A percentile compares a stretch with the other conserved stretches of the same genome.
Evolutionary conservation across 129 eudicot genomes (phyloP).

Genomic region (Solidago caesia): DNA sequence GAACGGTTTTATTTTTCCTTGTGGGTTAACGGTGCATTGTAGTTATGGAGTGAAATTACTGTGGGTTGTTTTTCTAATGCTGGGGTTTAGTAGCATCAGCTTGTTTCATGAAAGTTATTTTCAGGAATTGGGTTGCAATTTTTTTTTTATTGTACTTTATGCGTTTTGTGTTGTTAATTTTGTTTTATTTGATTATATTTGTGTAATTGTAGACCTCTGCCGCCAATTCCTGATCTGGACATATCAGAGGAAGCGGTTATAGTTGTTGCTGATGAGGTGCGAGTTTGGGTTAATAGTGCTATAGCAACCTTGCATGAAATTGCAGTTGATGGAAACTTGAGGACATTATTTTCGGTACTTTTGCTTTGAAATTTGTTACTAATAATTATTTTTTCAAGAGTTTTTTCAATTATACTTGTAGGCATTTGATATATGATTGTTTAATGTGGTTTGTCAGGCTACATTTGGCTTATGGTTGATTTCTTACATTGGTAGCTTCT

Average conservation of each 20-base stretch:
- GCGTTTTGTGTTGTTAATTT: neutral
- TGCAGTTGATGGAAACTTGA: slow-evolving; percentile 69
- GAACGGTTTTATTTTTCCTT: no score
- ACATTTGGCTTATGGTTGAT: slow-evolving; percentile 58
- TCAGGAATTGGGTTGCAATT: no score
- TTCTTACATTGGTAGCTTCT: slow-evolving; percentile 68
- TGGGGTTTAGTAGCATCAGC: no score
- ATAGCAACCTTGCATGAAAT: slow-evolving; percentile 61
- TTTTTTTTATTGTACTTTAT: neutral
- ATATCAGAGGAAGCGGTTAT: slow-evolving; percentile 62
- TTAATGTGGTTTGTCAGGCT: slow-evolving; percentile 45
- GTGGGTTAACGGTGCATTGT: no score
- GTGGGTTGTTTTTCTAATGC: neutral
- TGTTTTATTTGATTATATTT: neutral
- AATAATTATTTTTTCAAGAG: neutral
- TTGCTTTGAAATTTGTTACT: slow-evolving; percentile 7
- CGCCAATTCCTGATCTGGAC: slow-evolving; percentile 85
- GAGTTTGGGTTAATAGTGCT: slow-evolving; percentile 54
- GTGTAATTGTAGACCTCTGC: slow-evolving; percentile 62
- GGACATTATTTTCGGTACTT: slow-evolving; percentile 54
- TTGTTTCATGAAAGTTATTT: no score
- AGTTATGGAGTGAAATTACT: neutral
- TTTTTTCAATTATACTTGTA: neutral
- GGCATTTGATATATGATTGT: slow-evolving; percentile 11
- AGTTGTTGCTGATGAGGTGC: slow-evolving; percentile 54